phyloP scores from a whole-genome alignment of 2,329 filamentous ascomycete genomes.

The Neocucurbitaria cava region DNA sequence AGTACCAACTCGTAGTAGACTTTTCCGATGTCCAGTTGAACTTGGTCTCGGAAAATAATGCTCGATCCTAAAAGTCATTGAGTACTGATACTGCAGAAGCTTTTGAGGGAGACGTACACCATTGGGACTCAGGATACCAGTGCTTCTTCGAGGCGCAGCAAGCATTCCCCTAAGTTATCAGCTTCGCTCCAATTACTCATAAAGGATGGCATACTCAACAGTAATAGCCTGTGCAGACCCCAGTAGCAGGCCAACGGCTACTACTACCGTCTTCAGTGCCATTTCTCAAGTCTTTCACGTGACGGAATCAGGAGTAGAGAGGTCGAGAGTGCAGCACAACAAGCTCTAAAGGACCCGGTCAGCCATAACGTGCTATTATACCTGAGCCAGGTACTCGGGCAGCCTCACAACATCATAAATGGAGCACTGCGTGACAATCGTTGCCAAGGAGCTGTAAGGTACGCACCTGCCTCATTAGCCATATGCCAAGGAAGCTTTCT shows the following conservation, averaged over 20 bases:
- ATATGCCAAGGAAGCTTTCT: slow-evolving; percentile 31
- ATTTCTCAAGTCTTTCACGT: slow-evolving; percentile 29
- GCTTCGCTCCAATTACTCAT: neutral
- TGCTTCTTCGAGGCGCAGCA: slow-evolving; percentile 41
- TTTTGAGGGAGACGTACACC: slow-evolving; percentile 28
- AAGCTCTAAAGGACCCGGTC: neutral
- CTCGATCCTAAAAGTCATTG: slow-evolving; percentile 33
- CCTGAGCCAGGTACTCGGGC: slow-evolving; percentile 13
- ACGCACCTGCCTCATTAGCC: slow-evolving; percentile 26
- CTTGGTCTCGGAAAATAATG: slow-evolving; percentile 42
- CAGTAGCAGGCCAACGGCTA: slow-evolving; percentile 36
- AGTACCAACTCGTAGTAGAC: slow-evolving; percentile 57
- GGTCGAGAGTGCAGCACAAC: slow-evolving; percentile 10
- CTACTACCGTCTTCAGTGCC: slow-evolving; percentile 32
- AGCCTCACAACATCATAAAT: slow-evolving; percentile 15
- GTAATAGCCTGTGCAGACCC: slow-evolving; percentile 35
- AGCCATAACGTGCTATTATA: slow-evolving; percentile 25
- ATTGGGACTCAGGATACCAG: slow-evolving; percentile 41
- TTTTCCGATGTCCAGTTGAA: slow-evolving; percentile 47
- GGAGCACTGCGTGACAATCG: slow-evolving; percentile 15
- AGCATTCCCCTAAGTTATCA: slow-evolving; percentile 26
- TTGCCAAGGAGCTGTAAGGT: slow-evolving; percentile 17
- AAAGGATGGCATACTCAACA: slow-evolving; percentile 28
- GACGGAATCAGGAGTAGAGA: neutral
- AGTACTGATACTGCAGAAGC: neutral